Conservation (phyloP, 2,329 filamentous ascomycete genomes). For the Epichloe typhina region DNA sequence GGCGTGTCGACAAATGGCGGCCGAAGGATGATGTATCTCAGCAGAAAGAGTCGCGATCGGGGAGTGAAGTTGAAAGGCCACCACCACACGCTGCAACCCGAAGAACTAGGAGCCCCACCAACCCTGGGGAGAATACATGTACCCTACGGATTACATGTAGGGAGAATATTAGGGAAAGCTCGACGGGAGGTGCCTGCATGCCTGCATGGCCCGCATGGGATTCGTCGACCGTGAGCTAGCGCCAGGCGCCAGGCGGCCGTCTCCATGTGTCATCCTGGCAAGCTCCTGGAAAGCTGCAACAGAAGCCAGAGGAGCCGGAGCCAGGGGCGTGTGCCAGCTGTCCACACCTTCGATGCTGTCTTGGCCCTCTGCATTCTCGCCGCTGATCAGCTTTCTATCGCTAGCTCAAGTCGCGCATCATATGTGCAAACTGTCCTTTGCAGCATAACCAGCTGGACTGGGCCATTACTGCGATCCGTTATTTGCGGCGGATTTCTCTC, state of each 20-base stretch:
- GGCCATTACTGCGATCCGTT: background rate
- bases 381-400: background rate
- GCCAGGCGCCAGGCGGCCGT: background rate
- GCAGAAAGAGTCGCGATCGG: background rate
- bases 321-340: constrained; percentile 1
- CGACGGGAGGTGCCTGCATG: background rate
- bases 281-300: background rate
- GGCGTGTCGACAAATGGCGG: background rate
- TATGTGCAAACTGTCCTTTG: background rate
- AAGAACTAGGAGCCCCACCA: background rate
- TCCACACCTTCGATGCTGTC: background rate
- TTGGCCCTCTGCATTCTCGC: background rate
- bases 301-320: background rate
- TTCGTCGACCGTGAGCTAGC: background rate
- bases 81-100: background rate
- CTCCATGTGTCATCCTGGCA: background rate
- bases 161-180: background rate
- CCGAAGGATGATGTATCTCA: background rate
- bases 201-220: background rate
- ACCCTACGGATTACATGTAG: background rate
- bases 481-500: background rate
- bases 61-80: constrained; percentile 1
- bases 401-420: background rate
- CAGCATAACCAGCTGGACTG: constrained; percentile 3
- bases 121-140: background rate